Conservation (phyloP, 2,329 filamentous ascomycete species). For the Lachnum nothofagi region DNA sequence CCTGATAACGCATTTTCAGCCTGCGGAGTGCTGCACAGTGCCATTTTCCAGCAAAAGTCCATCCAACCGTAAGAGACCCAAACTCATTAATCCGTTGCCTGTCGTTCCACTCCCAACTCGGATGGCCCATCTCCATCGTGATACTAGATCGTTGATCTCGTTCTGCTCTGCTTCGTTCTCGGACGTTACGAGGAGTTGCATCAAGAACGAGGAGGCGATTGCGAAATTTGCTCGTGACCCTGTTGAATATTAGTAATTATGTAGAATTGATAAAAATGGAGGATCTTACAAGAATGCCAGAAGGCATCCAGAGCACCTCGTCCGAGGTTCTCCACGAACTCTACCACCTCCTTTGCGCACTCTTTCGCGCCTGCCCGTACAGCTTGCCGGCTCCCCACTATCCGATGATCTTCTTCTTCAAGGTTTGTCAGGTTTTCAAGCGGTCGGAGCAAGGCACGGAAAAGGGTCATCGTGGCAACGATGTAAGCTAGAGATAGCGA, state of each 20-base stretch:
- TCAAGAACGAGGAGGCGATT: slow-evolving; percentile 32
- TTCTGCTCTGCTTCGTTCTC: slow-evolving; percentile 24
- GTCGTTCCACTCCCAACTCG: slow-evolving; percentile 25
- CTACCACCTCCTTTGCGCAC: slow-evolving; percentile 31
- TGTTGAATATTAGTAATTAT: slow-evolving; percentile 8
- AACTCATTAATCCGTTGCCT: slow-evolving; percentile 29
- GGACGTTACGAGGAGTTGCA: slow-evolving; percentile 30
- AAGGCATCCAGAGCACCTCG: slow-evolving; percentile 29
- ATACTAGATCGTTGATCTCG: slow-evolving; percentile 28
- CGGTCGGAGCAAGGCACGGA: slow-evolving; percentile 32
- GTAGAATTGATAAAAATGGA: background rate
- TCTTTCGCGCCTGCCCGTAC: slow-evolving; percentile 30
- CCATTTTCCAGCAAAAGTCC: slow-evolving; percentile 27
- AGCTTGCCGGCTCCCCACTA: slow-evolving; percentile 20
- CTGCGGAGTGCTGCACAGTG: slow-evolving; percentile 4
- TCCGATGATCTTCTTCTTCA: slow-evolving; percentile 26
- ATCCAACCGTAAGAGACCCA: slow-evolving; percentile 30
- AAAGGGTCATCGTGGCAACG: slow-evolving; percentile 34
- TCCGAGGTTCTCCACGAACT: slow-evolving; percentile 30
- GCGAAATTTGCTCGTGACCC: slow-evolving; percentile 33
- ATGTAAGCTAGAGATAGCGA: slow-evolving; percentile 33
- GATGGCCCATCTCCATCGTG: slow-evolving; percentile 31
- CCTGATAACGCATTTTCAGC: background rate
- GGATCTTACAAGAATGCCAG: slow-evolving; percentile 30
- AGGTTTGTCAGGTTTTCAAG: slow-evolving; percentile 26